A percentile compares a stretch with the other conserved stretches of the same genome.
Conservation (phyloP, 805 yeast species). For the Barnettozyma sucrosica region DNA sequence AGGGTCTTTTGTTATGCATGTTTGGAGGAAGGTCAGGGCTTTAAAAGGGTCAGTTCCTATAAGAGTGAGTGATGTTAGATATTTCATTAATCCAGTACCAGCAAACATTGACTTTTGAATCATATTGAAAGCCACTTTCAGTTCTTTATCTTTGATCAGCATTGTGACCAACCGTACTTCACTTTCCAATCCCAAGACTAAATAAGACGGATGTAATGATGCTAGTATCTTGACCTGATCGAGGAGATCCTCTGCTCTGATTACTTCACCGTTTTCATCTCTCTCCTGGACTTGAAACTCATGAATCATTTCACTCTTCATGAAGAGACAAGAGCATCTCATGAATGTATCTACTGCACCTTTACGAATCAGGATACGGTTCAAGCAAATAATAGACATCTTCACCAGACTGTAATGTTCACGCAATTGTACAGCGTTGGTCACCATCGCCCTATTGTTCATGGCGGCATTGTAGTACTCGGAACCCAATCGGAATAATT, state of each 20-base stretch:
- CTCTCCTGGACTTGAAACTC: neutral
- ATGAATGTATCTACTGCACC: neutral
- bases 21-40: conserved; percentile 6
- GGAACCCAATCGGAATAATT: neutral
- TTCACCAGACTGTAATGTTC: conserved; percentile 7
- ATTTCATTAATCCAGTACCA: conserved; percentile 5
- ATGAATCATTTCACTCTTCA: conserved; percentile 7
- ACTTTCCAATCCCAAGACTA: conserved; percentile 6
- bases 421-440: neutral
- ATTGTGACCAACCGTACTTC: conserved; percentile 3
- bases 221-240: conserved; percentile 12
- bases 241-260: conserved; percentile 5
- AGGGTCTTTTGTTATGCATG: neutral
- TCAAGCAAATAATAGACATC: conserved; percentile 4
- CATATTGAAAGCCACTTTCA: conserved; percentile 7
- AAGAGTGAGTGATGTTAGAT: conserved; percentile 2
- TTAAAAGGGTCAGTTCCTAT: conserved; percentile 4
- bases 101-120: conserved; percentile 2
- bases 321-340: conserved; percentile 2
- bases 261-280: conserved; percentile 12
- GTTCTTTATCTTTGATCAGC: neutral
- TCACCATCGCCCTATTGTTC: neutral
- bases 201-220: conserved; percentile 19
- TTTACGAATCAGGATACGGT: conserved; percentile 3
- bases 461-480: conserved; percentile 5